A percentile compares a stretch with the other conserved stretches of the same genome.
Evolutionary conservation across 352 stramenopile genomes (phyloP).

Genomic region (Phytophthora cactorum): DNA sequence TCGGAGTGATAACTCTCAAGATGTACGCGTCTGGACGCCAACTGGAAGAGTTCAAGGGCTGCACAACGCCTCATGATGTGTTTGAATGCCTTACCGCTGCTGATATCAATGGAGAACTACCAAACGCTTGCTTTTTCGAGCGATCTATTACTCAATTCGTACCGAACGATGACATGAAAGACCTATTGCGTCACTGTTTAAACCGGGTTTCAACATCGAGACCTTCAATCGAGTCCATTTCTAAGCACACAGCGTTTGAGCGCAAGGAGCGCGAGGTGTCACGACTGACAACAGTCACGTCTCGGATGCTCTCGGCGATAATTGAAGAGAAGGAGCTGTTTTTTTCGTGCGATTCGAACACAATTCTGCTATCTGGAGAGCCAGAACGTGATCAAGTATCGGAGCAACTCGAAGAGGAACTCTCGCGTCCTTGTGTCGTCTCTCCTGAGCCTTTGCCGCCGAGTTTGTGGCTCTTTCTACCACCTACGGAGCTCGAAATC

Average conservation of each 20-base stretch:
- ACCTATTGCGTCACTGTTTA: constrained; percentile 53
- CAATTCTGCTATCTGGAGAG: constrained; percentile 4
- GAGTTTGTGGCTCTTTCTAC: constrained; percentile 71
- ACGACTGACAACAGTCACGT: constrained; percentile 19
- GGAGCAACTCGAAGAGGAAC: background rate
- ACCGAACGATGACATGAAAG: constrained; percentile 47
- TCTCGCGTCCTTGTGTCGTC: background rate
- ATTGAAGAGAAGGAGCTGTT: constrained; percentile 24
- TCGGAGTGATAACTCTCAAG: constrained; percentile 66
- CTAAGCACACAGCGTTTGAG: constrained; percentile 48
- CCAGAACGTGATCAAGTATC: constrained; percentile 18
- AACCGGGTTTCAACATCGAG: constrained; percentile 41
- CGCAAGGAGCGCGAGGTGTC: constrained; percentile 24
- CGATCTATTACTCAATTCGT: constrained; percentile 59
- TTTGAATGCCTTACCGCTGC: constrained; percentile 38
- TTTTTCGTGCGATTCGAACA: background rate
- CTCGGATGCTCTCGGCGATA: constrained; percentile 28
- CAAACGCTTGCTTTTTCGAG: constrained; percentile 47
- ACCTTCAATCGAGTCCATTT: constrained; percentile 44
- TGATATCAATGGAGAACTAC: constrained; percentile 7
- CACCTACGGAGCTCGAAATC: constrained; percentile 47
- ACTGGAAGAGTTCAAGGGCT: constrained; percentile 59
- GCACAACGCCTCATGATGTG: constrained; percentile 36
- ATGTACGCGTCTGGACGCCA: constrained; percentile 50
- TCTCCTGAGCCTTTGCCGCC: constrained; percentile 44